Evolutionary conservation across 768 basidiomycete genomes (phyloP).

Genomic region (Leccinellum rugosiceps): DNA sequence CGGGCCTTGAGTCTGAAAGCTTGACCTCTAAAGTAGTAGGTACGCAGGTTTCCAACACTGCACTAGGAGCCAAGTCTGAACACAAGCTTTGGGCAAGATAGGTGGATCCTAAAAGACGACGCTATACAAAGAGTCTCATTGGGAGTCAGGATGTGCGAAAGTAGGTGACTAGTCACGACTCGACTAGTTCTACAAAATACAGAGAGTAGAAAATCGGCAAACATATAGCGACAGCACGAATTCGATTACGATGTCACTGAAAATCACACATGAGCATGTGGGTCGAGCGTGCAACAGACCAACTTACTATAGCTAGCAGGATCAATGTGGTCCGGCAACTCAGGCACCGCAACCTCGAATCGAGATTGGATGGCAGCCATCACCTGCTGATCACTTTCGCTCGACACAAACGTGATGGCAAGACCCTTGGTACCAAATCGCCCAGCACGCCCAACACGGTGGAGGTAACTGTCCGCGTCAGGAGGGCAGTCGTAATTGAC

Average conservation of each 20-base stretch:
- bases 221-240: constrained; percentile 12
- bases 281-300: neutral
- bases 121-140: constrained; percentile 42
- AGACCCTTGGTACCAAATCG: constrained; percentile 99
- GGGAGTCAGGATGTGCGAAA: neutral
- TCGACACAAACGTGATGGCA: constrained; percentile 94
- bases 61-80: neutral
- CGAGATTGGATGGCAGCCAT: constrained; percentile 92
- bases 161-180: constrained; percentile 65
- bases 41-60: too few species aligned
- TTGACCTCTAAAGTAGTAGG: too few species aligned
- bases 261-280: neutral
- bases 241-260: constrained; percentile 45
- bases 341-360: constrained; percentile 96
- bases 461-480: constrained; percentile 97
- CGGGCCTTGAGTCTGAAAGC: too few species aligned
- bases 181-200: constrained; percentile 45
- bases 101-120: neutral
- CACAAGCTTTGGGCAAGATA: neutral
- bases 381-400: constrained; percentile 89
- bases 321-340: constrained; percentile 91
- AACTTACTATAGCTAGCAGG: constrained; percentile 92
- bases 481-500: constrained; percentile 98
- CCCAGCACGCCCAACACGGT: constrained; percentile 98
- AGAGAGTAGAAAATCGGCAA: constrained; percentile 10